These are phyloP conservation scores for Scedosporium minutisporum DNA, from an alignment of 2,329 filamentous ascomycete genomes.

Conservation along the genomic window DNA sequence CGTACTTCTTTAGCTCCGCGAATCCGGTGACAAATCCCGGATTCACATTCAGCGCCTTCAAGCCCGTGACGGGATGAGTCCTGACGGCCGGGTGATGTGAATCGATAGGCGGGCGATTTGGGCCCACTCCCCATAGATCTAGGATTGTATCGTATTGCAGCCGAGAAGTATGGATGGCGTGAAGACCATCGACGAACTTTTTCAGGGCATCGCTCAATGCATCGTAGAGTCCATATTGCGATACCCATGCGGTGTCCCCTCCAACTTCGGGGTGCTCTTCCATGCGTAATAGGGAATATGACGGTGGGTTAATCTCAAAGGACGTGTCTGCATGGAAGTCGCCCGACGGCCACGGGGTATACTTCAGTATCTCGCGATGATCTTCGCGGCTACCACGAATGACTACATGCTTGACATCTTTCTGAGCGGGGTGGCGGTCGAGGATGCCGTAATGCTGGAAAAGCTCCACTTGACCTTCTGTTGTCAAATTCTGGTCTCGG, in stretches of 20 bases:
- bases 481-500: slow-evolving; percentile 35
- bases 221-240: slow-evolving; percentile 34
- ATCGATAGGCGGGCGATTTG: slow-evolving; percentile 34
- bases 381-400: slow-evolving; percentile 35
- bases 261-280: slow-evolving; percentile 37
- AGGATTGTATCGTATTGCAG: slow-evolving; percentile 37
- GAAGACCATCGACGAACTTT: slow-evolving; percentile 30
- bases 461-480: slow-evolving; percentile 29
- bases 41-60: slow-evolving; percentile 37
- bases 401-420: slow-evolving; percentile 28
- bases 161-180: slow-evolving; percentile 34
- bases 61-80: slow-evolving; percentile 36
- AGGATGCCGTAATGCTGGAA: slow-evolving; percentile 38
- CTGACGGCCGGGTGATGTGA: slow-evolving; percentile 37
- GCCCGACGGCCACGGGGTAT: slow-evolving; percentile 35
- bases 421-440: slow-evolving; percentile 37
- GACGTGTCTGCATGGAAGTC: slow-evolving; percentile 41
- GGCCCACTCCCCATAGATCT: slow-evolving; percentile 30
- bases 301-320: slow-evolving; percentile 41
- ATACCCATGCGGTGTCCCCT: slow-evolving; percentile 39
- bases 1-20: slow-evolving; percentile 36
- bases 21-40: slow-evolving; percentile 36
- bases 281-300: slow-evolving; percentile 40
- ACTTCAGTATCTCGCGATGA: slow-evolving; percentile 31
- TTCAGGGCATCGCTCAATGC: slow-evolving; percentile 31